These are phyloP conservation scores for Fusarium tjaetaba DNA, from an alignment of 2,329 filamentous ascomycete genomes.

Conservation along the genomic window DNA sequence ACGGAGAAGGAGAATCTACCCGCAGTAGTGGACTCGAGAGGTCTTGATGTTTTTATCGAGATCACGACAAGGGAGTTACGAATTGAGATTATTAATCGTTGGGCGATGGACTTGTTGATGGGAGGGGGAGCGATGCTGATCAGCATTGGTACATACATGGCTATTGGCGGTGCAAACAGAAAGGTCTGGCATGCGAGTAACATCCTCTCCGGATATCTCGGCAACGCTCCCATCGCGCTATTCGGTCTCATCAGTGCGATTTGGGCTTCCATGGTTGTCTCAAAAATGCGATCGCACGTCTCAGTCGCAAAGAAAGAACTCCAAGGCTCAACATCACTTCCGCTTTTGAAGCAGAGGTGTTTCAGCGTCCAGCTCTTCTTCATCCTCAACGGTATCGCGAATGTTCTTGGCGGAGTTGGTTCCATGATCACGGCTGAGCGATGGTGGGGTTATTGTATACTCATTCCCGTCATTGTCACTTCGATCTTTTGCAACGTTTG, in stretches of 20 bases:
- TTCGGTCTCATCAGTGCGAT: slow-evolving; percentile 60
- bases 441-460: slow-evolving; percentile 64
- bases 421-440: slow-evolving; percentile 60
- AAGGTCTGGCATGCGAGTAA: slow-evolving; percentile 59
- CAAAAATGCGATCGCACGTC: slow-evolving; percentile 53
- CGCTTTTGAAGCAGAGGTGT: slow-evolving; percentile 50
- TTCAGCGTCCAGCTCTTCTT: slow-evolving; percentile 55
- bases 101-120: slow-evolving; percentile 61
- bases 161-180: slow-evolving; percentile 59
- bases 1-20: slow-evolving; percentile 23
- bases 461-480: slow-evolving; percentile 60
- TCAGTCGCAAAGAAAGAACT: slow-evolving; percentile 40
- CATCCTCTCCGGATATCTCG: slow-evolving; percentile 64
- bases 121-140: slow-evolving; percentile 61
- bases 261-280: slow-evolving; percentile 58
- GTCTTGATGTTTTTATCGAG: slow-evolving; percentile 52
- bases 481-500: slow-evolving; percentile 59
- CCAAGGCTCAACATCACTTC: slow-evolving; percentile 37
- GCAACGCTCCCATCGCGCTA: slow-evolving; percentile 59
- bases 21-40: slow-evolving; percentile 5
- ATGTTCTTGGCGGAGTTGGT: slow-evolving; percentile 58
- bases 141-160: slow-evolving; percentile 62
- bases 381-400: slow-evolving; percentile 55
- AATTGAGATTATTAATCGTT: slow-evolving; percentile 61
- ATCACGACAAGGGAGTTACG: slow-evolving; percentile 60